A percentile compares a stretch with the other conserved stretches of the same genome.
phyloP scores from a whole-genome alignment of 2,329 filamentous ascomycete genomes.

The Byssoonygena ceratinophila region DNA sequence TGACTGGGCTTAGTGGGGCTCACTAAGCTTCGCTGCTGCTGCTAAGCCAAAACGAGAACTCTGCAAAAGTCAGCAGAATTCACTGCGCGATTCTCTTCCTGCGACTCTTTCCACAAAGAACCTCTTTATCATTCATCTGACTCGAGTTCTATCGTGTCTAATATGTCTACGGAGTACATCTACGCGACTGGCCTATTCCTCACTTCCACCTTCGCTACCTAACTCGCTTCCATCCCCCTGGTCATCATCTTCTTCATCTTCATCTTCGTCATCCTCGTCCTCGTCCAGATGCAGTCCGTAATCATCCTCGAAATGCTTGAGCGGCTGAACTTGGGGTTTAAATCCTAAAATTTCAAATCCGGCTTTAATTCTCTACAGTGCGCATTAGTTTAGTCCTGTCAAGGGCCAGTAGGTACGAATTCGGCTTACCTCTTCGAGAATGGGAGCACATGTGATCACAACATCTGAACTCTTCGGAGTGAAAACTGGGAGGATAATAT shows the following conservation, averaged over 20 bases:
- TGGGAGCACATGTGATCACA: conserved; percentile 74
- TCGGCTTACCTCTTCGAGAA: conserved; percentile 69
- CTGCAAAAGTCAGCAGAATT: background rate
- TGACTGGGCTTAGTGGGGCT: conserved; percentile 3
- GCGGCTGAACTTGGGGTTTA: conserved; percentile 59
- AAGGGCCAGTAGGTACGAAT: background rate
- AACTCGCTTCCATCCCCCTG: conserved; percentile 44
- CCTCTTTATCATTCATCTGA: background rate
- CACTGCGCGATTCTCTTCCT: too few relatives aligned
- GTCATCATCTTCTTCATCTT: conserved; percentile 51
- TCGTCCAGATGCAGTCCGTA: conserved; percentile 65
- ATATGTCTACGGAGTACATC: too few relatives aligned
- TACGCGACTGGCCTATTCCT: background rate
- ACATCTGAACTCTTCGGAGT: conserved; percentile 69
- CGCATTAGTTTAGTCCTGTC: conserved; percentile 15
- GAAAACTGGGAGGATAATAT: conserved; percentile 71
- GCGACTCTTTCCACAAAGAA: too few relatives aligned
- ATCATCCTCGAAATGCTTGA: conserved; percentile 77
- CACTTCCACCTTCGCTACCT: conserved; percentile 1
- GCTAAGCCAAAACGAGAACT: conserved; percentile 2
- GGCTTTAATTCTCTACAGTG: conserved; percentile 56
- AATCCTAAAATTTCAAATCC: conserved; percentile 69
- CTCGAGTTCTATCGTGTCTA: too few relatives aligned
- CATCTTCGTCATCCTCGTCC: conserved; percentile 49
- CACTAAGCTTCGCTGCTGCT: background rate